Conservation (phyloP, 2,329 filamentous ascomycete genomes). For the Microdochium paspali region DNA sequence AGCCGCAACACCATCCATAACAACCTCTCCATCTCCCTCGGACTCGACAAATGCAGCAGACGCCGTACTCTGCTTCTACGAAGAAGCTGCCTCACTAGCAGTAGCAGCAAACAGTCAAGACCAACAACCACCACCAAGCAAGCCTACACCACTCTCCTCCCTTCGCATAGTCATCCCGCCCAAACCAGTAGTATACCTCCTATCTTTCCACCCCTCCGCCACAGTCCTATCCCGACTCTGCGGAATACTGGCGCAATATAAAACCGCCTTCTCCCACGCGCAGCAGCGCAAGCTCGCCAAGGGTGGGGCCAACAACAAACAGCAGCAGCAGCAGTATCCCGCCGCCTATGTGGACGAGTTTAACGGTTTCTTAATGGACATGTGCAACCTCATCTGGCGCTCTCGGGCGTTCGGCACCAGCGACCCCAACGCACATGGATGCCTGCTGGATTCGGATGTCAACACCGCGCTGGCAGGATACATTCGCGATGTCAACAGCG, state of each 20-base stretch:
- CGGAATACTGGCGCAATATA: slow-evolving; percentile 61
- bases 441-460: slow-evolving; percentile 34
- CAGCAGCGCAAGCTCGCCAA: slow-evolving; percentile 17
- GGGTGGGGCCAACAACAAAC: slow-evolving; percentile 9
- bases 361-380: slow-evolving; percentile 80
- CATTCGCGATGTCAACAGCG: slow-evolving; percentile 34
- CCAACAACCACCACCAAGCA: background rate
- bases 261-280: slow-evolving; percentile 42
- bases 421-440: slow-evolving; percentile 55
- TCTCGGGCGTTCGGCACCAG: slow-evolving; percentile 57
- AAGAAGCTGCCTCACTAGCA: slow-evolving; percentile 47
- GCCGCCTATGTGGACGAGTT: slow-evolving; percentile 57
- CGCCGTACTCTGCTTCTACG: slow-evolving; percentile 61
- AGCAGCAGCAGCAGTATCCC: slow-evolving; percentile 34
- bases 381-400: slow-evolving; percentile 78
- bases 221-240: slow-evolving; percentile 60
- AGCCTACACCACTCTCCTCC: slow-evolving; percentile 35
- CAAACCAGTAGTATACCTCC: slow-evolving; percentile 56
- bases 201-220: slow-evolving; percentile 58
- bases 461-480: slow-evolving; percentile 37
- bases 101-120: background rate
- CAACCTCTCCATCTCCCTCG: slow-evolving; percentile 29
- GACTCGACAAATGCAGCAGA: background rate
- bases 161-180: slow-evolving; percentile 62
- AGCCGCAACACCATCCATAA: slow-evolving; percentile 16